These are phyloP conservation scores for Arachis stenosperma DNA, from an alignment of 306 rosid species.

Conservation along the genomic window DNA sequence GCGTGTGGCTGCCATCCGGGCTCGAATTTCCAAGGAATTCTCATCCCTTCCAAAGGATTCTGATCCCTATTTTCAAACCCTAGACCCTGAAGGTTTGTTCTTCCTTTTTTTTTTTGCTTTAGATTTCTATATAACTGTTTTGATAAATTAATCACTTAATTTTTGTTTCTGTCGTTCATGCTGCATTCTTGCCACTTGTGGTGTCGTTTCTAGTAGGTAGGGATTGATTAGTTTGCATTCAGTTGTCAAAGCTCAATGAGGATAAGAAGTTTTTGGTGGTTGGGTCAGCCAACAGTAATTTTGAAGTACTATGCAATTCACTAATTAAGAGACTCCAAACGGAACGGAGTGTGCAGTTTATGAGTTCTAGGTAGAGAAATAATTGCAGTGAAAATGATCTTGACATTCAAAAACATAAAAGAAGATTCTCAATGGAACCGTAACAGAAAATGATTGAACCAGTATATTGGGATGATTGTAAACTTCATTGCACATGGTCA, in stretches of 20 bases:
- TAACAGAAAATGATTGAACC: too few relatives aligned
- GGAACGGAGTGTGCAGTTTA: too few relatives aligned
- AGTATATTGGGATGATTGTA: too few relatives aligned
- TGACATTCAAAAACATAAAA: too few relatives aligned
- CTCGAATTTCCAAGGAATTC: constrained; percentile 76
- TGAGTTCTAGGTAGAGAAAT: too few relatives aligned
- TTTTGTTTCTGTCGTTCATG: background rate
- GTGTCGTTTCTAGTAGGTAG: background rate
- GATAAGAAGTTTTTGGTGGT: background rate
- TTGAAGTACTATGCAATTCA: too few relatives aligned
- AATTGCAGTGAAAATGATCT: too few relatives aligned
- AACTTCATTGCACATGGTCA: too few relatives aligned
- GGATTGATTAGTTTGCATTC: constrained; percentile 2
- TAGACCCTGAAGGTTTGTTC: constrained; percentile 69
- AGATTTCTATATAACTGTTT: too few relatives aligned
- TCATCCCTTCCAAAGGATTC: constrained; percentile 75
- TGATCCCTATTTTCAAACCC: constrained; percentile 73
- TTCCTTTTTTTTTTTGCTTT: background rate
- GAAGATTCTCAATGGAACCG: too few relatives aligned
- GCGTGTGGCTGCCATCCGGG: constrained; percentile 67
- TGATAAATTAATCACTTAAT: too few relatives aligned
- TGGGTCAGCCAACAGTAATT: background rate
- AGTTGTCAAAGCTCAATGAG: background rate
- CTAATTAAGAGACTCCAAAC: too few relatives aligned
- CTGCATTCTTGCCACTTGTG: background rate